Evolutionary conservation across 2,329 filamentous ascomycete genomes (phyloP).

Genomic region (Scedosporium minutisporum): DNA sequence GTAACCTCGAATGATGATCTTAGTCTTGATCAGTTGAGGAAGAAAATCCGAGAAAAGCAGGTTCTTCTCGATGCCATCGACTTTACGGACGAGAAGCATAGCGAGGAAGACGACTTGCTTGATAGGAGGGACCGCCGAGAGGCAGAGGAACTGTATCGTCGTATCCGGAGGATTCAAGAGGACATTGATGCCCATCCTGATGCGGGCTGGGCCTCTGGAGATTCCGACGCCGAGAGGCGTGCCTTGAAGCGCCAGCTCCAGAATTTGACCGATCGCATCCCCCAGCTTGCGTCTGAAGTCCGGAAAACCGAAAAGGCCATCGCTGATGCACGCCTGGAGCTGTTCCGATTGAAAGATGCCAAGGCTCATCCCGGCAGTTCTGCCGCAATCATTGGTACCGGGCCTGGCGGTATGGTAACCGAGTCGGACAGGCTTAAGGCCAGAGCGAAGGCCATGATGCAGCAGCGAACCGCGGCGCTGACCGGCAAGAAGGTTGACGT

Average conservation of each 20-base stretch:
- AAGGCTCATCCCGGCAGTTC: constrained; percentile 81
- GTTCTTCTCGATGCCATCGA: constrained; percentile 92
- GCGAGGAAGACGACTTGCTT: constrained; percentile 84
- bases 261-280: constrained; percentile 77
- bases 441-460: constrained; percentile 95
- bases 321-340: constrained; percentile 79
- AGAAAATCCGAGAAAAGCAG: constrained; percentile 90
- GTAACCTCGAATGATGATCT: constrained; percentile 69
- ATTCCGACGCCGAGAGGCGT: constrained; percentile 82
- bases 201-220: constrained; percentile 52
- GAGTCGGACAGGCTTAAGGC: constrained; percentile 93
- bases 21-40: constrained; percentile 76
- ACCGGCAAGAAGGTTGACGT: constrained; percentile 71
- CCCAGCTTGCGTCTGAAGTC: constrained; percentile 85
- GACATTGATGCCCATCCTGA: constrained; percentile 91
- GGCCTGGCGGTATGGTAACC: constrained; percentile 80
- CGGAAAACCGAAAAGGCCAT: constrained; percentile 86
- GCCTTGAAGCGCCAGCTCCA: constrained; percentile 84
- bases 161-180: constrained; percentile 83
- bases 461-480: constrained; percentile 86
- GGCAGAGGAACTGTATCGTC: constrained; percentile 86
- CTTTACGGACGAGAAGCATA: constrained; percentile 82
- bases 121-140: constrained; percentile 86
- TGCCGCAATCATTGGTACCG: constrained; percentile 77
- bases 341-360: constrained; percentile 88